A percentile compares a stretch with the other conserved stretches of the same genome.
These are phyloP conservation scores for Solanum hybrid DNA, from an alignment of 305 asterid species.

Conservation along the genomic window DNA sequence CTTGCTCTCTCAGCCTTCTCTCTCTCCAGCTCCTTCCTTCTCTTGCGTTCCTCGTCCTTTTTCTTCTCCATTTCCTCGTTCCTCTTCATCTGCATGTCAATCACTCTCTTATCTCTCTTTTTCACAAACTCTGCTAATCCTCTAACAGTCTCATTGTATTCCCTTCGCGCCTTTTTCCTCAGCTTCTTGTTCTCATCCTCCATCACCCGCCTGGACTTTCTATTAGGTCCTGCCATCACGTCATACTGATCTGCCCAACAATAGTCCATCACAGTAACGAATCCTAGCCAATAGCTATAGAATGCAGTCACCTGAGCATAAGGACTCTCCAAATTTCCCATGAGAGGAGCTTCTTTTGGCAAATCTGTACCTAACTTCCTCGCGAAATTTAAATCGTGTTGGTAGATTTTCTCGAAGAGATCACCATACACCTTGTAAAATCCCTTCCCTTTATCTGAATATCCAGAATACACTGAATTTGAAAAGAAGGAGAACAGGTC, in stretches of 20 bases:
- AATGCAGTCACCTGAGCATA: conserved; percentile 89
- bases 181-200: conserved; percentile 91
- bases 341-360: conserved; percentile 78
- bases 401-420: conserved; percentile 63
- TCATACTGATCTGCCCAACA: conserved; percentile 87
- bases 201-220: conserved; percentile 83
- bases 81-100: conserved; percentile 85
- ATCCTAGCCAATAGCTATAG: conserved; percentile 79
- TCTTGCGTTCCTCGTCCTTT: conserved; percentile 62
- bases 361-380: conserved; percentile 48
- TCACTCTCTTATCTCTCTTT: conserved; percentile 89
- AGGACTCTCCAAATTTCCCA: conserved; percentile 77
- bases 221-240: conserved; percentile 70
- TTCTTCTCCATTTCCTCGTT: conserved; percentile 75
- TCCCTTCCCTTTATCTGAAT: conserved; percentile 62
- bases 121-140: conserved; percentile 83
- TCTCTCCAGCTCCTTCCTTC: conserved; percentile 75
- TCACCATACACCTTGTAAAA: conserved; percentile 80
- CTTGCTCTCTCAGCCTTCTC: conserved; percentile 69
- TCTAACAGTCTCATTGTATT: conserved; percentile 85
- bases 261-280: conserved; percentile 64
- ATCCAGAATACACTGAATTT: conserved; percentile 75
- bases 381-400: conserved; percentile 51
- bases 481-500: conserved; percentile 71
- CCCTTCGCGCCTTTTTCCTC: conserved; percentile 80